Percentiles rank a stretch among this genome's conserved stretches.
Conservation (phyloP, 441 rosid genomes). For the Euphorbia neoarborescens region DNA sequence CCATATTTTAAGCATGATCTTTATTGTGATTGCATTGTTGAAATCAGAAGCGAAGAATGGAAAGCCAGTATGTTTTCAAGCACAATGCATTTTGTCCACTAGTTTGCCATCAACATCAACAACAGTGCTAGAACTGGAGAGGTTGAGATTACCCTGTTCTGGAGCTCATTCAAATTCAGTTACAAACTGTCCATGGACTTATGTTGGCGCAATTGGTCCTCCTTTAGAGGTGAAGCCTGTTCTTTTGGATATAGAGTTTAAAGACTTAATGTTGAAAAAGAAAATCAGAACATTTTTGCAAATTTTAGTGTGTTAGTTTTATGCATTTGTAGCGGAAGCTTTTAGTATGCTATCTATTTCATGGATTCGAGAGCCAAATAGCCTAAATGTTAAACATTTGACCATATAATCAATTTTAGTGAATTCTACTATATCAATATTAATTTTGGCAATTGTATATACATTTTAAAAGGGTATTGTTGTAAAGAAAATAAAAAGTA, state of each 20-base stretch:
- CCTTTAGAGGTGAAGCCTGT: slow-evolving; percentile 49
- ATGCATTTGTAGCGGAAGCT: neutral
- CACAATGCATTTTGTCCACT: slow-evolving; percentile 67
- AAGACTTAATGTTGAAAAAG: neutral
- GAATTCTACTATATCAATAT: neutral
- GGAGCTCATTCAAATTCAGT: slow-evolving; percentile 47
- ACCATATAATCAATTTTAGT: neutral
- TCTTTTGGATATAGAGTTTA: neutral
- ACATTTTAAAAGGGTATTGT: neutral
- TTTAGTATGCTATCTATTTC: neutral
- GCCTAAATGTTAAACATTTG: neutral
- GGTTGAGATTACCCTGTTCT: slow-evolving; percentile 65
- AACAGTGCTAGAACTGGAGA: slow-evolving; percentile 58
- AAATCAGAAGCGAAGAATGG: slow-evolving; percentile 54
- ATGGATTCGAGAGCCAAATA: neutral
- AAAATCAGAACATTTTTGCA: neutral
- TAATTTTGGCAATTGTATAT: neutral
- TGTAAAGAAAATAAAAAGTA: neutral
- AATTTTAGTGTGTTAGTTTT: neutral
- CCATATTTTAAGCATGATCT: slow-evolving; percentile 9
- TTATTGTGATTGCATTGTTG: slow-evolving; percentile 21
- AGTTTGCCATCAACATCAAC: slow-evolving; percentile 41
- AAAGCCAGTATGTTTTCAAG: slow-evolving; percentile 40
- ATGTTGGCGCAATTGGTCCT: slow-evolving; percentile 38
- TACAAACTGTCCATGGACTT: slow-evolving; percentile 54